Base-by-base conservation (phyloP, 345 rosid species). In the Draba incana region DNA sequence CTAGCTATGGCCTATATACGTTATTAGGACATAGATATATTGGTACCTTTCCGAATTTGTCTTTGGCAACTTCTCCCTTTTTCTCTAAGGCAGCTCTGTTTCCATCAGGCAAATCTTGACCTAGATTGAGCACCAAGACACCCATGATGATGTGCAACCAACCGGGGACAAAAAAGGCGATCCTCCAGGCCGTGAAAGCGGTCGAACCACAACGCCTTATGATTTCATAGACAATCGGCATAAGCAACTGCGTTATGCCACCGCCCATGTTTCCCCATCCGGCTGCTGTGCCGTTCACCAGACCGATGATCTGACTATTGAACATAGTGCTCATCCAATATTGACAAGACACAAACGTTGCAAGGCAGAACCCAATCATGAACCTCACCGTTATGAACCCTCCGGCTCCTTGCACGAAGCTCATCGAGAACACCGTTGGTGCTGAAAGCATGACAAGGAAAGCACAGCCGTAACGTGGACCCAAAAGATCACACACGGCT, bases 311-410 rank as follows among this genome's bases (percentile, higher is more conserved):
- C 78, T 84, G 80, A 60, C 89, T 78, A 15, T 82, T 89, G 54
- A 89, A 89, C 96, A 89, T 89, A 13, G 92, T 87, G 70, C 92
- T 89, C 92, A 89, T 89, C 96, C 96, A 89, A 14, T 84, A 89
- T 61, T 89, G 96, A 72, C 92, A 89, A 1, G 96, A 89, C 77
- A 89, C 92, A 57, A 89, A 89, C 2, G 96, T 86, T 20, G 96
- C 96, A 1, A 89, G 84, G 7, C 92, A 89, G 57, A 89, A 89
- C 2, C 92, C 96, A 38, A 89, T 89, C 96, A 89, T 86, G 77
- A 89, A 89, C 57, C 92, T 71, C 6, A 86, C 88, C 0, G 86
- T 75, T 3, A 87, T 79, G 53, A 84, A 87, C 0, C 92, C 91
- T 24, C 75, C 80, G 0, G 92, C 87, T 0, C 44, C 16, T 10